Evolutionary conservation across 768 basidiomycete species (phyloP), one percentile per base, ranked within the genome.

Genomic region (Vararia minispora): DNA sequence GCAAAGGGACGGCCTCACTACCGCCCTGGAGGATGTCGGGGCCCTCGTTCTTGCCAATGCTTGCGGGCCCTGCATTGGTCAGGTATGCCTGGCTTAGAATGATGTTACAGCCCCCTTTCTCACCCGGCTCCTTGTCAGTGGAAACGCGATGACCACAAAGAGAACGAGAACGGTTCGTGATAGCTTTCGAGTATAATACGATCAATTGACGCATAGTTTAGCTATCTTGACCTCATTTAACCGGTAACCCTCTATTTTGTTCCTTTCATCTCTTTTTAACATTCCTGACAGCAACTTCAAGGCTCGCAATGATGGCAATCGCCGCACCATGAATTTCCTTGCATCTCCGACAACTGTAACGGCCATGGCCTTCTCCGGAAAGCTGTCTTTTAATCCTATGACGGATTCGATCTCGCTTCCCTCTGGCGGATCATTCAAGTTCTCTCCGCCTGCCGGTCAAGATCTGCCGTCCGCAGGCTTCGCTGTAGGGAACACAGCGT

Each of bases 171-270:
- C 58, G 88, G 88, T 88, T 43, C 37, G 68, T 58, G 13, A 29
- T 17, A 34, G 25, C 11, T 20, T 6, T 30, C 41, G 10, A 22
- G 14, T 26, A 30, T 24, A 14, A 6, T 32, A n/a, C 39, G 20
- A 39, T 50, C 22, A 41, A 47, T 37, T 39, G 33, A 27, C 25
- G 37, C 38, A 35, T 26, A 8, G 12, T 23, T 10, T 44, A 95
- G 90, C 91, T 9, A 98, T 98, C 48, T 59, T 99, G 41, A 97
- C 94, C 0, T 95, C 90, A 27, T 98, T 98, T 72, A 98, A 99
- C 61, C 76, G 94, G 58, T 68, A 72, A 68, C 58, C 66, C 64
- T 16, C 11, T 28, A 33, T 38, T 18, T 31, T 27, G 13, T 23
- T 25, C 6, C 14, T 13, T 33, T 21, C 12, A 9, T 3, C 14